phyloP scores from a whole-genome alignment of 768 basidiomycete genomes.

The Myochromella boudieri region DNA sequence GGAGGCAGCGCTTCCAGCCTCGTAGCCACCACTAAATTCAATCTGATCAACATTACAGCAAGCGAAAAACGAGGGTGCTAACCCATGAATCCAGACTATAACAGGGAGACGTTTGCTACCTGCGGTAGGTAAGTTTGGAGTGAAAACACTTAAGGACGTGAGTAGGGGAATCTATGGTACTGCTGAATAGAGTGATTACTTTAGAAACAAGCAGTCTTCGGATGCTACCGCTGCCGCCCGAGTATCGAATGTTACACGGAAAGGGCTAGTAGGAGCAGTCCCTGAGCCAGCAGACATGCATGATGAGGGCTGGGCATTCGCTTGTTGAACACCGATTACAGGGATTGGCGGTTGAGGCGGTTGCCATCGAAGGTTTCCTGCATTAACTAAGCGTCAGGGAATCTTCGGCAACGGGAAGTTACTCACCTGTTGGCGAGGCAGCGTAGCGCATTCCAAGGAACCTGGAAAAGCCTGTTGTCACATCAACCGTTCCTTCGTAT shows the following conservation, averaged over 20 bases:
- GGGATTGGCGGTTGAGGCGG: constrained; percentile 29
- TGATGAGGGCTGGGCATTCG: constrained; percentile 26
- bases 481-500: constrained; percentile 39
- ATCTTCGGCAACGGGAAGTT: background rate
- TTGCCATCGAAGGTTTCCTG: constrained; percentile 34
- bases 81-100: constrained; percentile 47
- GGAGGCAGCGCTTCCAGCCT: constrained; percentile 24
- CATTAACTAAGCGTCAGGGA: background rate
- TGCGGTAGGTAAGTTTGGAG: constrained; percentile 28
- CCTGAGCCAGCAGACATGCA: constrained; percentile 33
- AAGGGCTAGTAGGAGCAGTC: constrained; percentile 28
- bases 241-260: constrained; percentile 13
- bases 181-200: constrained; percentile 22
- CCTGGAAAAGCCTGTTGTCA: constrained; percentile 29
- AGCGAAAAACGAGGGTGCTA: constrained; percentile 6
- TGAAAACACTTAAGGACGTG: constrained; percentile 28
- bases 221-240: constrained; percentile 14
- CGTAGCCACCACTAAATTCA: constrained; percentile 30
- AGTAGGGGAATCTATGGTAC: background rate
- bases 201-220: constrained; percentile 44
- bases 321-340: constrained; percentile 27
- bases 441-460: constrained; percentile 51
- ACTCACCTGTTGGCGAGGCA: constrained; percentile 44
- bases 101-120: constrained; percentile 31
- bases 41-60: background rate